Conservation (phyloP, 495 filamentous ascomycete genomes). For the Poronia punctata region DNA sequence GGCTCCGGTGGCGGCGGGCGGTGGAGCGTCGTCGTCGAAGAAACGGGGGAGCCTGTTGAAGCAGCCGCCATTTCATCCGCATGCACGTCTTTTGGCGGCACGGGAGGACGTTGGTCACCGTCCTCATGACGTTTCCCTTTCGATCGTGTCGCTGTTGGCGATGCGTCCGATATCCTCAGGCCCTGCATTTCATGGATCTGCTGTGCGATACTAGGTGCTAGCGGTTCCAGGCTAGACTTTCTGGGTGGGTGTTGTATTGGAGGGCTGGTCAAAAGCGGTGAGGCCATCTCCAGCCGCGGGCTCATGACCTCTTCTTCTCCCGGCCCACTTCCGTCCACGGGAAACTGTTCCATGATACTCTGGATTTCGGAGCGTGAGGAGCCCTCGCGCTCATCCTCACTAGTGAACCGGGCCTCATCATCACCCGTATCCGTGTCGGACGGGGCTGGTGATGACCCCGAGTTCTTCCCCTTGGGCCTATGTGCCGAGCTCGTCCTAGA, state of each 20-base stretch:
- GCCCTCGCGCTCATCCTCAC: conserved; percentile 53
- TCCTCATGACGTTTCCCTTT: conserved; percentile 29
- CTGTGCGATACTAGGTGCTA: conserved; percentile 39
- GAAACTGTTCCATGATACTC: conserved; percentile 88
- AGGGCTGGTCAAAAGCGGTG: conserved; percentile 56
- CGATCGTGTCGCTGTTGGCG: conserved; percentile 27
- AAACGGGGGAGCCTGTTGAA: conserved; percentile 36
- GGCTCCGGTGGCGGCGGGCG: conserved; percentile 75
- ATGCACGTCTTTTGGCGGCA: conserved; percentile 44
- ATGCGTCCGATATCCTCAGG: conserved; percentile 32
- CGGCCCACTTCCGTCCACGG: conserved; percentile 57
- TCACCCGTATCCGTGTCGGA: conserved; percentile 47
- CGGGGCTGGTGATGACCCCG: conserved; percentile 49
- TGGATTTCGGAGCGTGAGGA: conserved; percentile 82
- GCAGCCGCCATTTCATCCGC: conserved; percentile 27
- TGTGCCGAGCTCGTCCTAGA: conserved; percentile 45
- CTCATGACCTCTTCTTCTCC: conserved; percentile 75
- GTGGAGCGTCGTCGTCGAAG: conserved; percentile 49
- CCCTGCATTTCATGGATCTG: conserved; percentile 42
- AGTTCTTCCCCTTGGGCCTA: conserved; percentile 20
- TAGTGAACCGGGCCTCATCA: conserved; percentile 44
- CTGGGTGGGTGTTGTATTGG: conserved; percentile 66
- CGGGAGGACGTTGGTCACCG: conserved; percentile 42
- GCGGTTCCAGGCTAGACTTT: conserved; percentile 73
- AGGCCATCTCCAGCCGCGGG: conserved; percentile 65